Evolutionary conservation across 106 monocot genomes (phyloP), one percentile per base, ranked within the genome.

Genomic region (Platanthera guangdongensis): DNA sequence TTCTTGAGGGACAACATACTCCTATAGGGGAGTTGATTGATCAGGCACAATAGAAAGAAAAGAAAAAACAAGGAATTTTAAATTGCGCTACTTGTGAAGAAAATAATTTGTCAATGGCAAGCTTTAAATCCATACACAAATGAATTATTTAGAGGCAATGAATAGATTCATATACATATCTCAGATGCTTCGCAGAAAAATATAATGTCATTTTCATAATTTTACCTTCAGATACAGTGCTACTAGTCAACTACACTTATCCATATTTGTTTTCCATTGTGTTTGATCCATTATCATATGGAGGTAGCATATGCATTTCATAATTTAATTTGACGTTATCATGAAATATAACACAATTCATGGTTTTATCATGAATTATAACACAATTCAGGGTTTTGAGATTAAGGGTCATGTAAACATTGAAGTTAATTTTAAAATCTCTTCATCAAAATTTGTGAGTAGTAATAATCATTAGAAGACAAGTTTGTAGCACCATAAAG

Each of bases 1-100:
- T 78, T 96, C 95, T 73, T 85, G 84, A 75, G 95, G 95, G 73
- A 96, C 81, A 14, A 96, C 82, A 72, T 96, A 96, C 51, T 96
- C 93, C 95, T 95, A 60, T 4, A 75, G 19, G 48, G 39, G 81
- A 74, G 71, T 50, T 25, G 82, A 74, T 49, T 19, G 47, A 67
- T 16, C 30, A 48, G 51, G 8, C 51, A 50, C 21, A 45, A 9
- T 22, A 30, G 21, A 72, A 2, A 46, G 22, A 46, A 54, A 50
- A 3, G 14, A 39, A 8, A 25, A 16, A 6, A 46, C 46, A 47
- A 70, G 15, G 47, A 70, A 32, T 30, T 65, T 32, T 30, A 30
- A 65, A 30, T 4, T 5, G 47, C 13, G 70, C 45, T 30, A 16
- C 47, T 70, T 11, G 0, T 13, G 1, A 13, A 70, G 47, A 15